Percentiles rank a stretch among this genome's conserved stretches.
Evolutionary conservation across 805 yeast species (phyloP).

Genomic region (Candida loeiensis): DNA sequence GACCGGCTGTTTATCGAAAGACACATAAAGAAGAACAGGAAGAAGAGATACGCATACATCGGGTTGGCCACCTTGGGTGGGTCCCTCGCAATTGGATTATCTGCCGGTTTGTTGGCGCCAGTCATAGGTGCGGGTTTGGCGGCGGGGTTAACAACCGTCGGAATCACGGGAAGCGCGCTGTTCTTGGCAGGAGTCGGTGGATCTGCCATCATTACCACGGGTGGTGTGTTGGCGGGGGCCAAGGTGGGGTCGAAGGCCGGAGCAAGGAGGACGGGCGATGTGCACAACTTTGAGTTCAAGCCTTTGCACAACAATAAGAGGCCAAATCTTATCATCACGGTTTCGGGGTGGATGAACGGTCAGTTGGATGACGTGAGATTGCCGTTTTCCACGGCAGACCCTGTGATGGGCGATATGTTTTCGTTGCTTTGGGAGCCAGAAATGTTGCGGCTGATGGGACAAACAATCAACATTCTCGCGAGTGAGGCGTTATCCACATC

Average conservation of each 20-base stretch:
- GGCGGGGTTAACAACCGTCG: constrained; percentile 93
- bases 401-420: constrained; percentile 94
- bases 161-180: constrained; percentile 89
- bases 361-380: constrained; percentile 91
- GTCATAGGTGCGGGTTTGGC: constrained; percentile 98
- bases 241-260: constrained; percentile 84
- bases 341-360: constrained; percentile 98
- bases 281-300: constrained; percentile 86
- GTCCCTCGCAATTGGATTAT: constrained; percentile 85
- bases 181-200: constrained; percentile 97
- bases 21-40: constrained; percentile 63
- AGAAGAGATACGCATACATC: constrained; percentile 73
- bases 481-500: constrained; percentile 91
- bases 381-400: constrained; percentile 95
- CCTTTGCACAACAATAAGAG: constrained; percentile 91
- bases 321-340: constrained; percentile 80
- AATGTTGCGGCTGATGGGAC: constrained; percentile 93
- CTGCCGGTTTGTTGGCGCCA: constrained; percentile 95
- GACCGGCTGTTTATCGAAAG: constrained; percentile 70
- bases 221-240: constrained; percentile 90
- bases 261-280: constrained; percentile 83
- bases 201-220: constrained; percentile 86
- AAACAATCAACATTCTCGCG: constrained; percentile 89
- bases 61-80: constrained; percentile 98
- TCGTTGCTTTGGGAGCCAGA: constrained; percentile 98